Evolutionary conservation across 805 yeast species (phyloP).

Genomic region (Lipomyces kockii): DNA sequence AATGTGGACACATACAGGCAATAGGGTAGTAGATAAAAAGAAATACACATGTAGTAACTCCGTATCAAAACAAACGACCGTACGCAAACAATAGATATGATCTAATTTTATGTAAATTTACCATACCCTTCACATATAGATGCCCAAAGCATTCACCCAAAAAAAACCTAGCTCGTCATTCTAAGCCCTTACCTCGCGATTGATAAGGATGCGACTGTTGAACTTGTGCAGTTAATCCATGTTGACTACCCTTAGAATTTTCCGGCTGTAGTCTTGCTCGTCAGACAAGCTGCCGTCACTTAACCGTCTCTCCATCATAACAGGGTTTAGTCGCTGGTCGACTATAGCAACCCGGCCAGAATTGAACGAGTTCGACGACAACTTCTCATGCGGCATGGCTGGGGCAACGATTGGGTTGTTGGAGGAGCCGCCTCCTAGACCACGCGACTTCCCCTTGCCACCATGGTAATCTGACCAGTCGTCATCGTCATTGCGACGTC

Average conservation of each 20-base stretch:
- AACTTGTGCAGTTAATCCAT: slow-evolving; percentile 57
- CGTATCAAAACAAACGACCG: background rate
- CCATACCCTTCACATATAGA: background rate
- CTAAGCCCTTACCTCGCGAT: background rate
- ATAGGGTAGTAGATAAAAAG: background rate
- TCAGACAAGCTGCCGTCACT: slow-evolving; percentile 88
- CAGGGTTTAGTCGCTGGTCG: slow-evolving; percentile 73
- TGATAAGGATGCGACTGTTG: background rate
- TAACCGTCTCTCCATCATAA: slow-evolving; percentile 75
- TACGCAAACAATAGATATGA: background rate
- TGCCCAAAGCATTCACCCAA: background rate
- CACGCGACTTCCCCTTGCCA: slow-evolving; percentile 2
- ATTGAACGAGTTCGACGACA: slow-evolving; percentile 28
- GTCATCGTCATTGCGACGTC: slow-evolving; percentile 48
- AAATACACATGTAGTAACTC: background rate
- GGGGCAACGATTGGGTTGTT: slow-evolving; percentile 6
- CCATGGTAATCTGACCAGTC: slow-evolving; percentile 40
- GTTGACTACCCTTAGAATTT: slow-evolving; percentile 83
- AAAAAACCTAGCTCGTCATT: background rate
- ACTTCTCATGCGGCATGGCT: slow-evolving; percentile 16
- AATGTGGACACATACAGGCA: background rate
- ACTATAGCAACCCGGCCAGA: slow-evolving; percentile 43
- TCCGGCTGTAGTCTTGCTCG: slow-evolving; percentile 79
- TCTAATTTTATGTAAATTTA: background rate
- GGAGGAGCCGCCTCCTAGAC: slow-evolving; percentile 10